These are phyloP conservation scores for Cladosporium velox DNA, from an alignment of 2,329 filamentous ascomycete species.

Conservation along the genomic window DNA sequence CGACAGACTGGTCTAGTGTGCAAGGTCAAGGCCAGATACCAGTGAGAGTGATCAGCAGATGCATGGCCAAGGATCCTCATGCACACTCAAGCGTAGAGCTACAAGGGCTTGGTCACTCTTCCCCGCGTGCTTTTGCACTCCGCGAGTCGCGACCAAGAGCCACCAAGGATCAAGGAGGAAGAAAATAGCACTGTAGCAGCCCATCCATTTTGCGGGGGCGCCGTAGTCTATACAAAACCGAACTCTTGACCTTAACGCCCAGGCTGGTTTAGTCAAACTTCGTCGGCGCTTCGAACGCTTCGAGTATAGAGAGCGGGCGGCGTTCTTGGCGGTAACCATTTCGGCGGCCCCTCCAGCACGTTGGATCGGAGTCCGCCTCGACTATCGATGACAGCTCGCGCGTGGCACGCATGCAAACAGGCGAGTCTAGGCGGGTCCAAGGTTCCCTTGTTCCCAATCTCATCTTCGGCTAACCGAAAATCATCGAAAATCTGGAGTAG, in stretches of 20 bases:
- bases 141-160: background rate
- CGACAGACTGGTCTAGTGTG: constrained; percentile 31
- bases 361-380: constrained; percentile 11
- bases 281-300: constrained; percentile 1
- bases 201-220: background rate
- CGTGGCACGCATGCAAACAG: constrained; percentile 7
- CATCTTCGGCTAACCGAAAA: background rate
- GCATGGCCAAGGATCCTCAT: constrained; percentile 12
- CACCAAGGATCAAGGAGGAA: background rate
- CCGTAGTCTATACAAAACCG: background rate
- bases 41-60: constrained; percentile 14
- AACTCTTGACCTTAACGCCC: background rate
- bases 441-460: background rate
- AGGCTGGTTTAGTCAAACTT: background rate
- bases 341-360: background rate
- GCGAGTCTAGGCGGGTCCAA: constrained; percentile 16
- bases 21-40: constrained; percentile 26
- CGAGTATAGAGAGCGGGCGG: constrained; percentile 9
- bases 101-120: constrained; percentile 10
- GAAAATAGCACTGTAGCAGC: background rate
- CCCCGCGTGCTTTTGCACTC: constrained; percentile 10
- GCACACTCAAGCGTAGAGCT: constrained; percentile 3
- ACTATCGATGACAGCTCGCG: constrained; percentile 7
- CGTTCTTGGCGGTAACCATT: constrained; percentile 3
- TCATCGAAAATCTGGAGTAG: background rate